phyloP scores from a whole-genome alignment of 176 grass and related monocot genomes.

The Saccharum officinarum region DNA sequence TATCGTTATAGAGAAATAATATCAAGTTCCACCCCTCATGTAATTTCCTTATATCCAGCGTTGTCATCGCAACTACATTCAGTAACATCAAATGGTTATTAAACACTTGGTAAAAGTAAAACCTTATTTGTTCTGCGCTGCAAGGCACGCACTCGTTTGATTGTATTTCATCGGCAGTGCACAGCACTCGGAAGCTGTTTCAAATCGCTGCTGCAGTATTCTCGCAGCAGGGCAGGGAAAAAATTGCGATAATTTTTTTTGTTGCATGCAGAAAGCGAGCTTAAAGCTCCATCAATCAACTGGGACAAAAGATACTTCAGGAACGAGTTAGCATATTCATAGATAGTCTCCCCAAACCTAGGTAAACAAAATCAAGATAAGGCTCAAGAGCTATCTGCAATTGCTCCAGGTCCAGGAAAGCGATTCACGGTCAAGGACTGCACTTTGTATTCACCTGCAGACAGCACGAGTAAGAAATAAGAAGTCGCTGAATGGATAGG shows the following conservation, averaged over 20 bases:
- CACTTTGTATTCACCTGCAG: conserved; percentile 17
- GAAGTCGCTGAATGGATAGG: not conserved
- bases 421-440: not conserved
- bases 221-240: not conserved
- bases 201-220: not conserved
- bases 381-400: not conserved
- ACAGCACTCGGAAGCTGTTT: not conserved
- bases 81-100: no score
- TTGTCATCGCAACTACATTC: no score
- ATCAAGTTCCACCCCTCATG: no score
- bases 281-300: conserved; percentile 23
- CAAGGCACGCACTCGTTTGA: not conserved
- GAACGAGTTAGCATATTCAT: conserved; percentile 3
- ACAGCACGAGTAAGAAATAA: not conserved
- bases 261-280: conserved; percentile 15
- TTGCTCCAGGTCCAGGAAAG: not conserved
- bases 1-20: no score
- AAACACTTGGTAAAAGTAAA: no score
- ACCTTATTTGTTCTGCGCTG: no score
- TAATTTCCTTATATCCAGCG: no score
- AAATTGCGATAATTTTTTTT: not conserved
- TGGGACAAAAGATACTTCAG: not conserved
- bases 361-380: not conserved
- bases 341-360: not conserved
- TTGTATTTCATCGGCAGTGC: not conserved